Evolutionary conservation across 768 basidiomycete species (phyloP), one percentile per base, ranked within the genome.

Genomic region (Hypholoma fasciculare): DNA sequence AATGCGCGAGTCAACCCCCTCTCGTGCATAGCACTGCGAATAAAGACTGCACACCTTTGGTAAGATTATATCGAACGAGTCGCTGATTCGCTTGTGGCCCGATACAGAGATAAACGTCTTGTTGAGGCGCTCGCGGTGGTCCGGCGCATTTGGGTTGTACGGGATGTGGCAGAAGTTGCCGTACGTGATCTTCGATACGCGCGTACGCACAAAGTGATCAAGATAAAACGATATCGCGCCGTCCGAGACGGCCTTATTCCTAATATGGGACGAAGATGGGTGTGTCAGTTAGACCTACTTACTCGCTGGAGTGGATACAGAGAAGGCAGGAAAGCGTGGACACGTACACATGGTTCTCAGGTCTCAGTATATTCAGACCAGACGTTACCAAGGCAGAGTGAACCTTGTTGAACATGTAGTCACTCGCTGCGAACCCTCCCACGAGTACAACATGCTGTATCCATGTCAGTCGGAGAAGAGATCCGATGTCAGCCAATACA

Each of bases 391-490:
- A 69, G 5, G 70, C 63, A 51, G 64, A 68, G 40, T 75, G 75
- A 2, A 86, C 74, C 49, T 72, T 71, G 2, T 69, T 65, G 62
- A 75, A 81, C n/a, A 86, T 64, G 74, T 79, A 85, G 51, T 84
- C 80, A 56, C 79, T 85, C 1, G 82, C 82, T 13, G 82, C 79
- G 64, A 85, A 86, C 0, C 84, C 84, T 20, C 85, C 85, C 3
- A 86, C 83, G 1, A 87, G 75, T 34, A 80, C 72, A 23, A 79
- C 73, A 23, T 74, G 72, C 79, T 79, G 40, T 37, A 54, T 26
- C 7, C 40, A n/a, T 4, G 26, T 20, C 7, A 4, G 38, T 46
- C 11, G 39, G 16, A 30, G 5, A 37, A 43, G 16, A 30, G 5
- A 37, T 14, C 30, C 23, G 56, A 19, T 34, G 27, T 20, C 34